Base-by-base conservation (phyloP, 2,329 filamentous ascomycete genomes). In the Diaporthe sp. region DNA sequence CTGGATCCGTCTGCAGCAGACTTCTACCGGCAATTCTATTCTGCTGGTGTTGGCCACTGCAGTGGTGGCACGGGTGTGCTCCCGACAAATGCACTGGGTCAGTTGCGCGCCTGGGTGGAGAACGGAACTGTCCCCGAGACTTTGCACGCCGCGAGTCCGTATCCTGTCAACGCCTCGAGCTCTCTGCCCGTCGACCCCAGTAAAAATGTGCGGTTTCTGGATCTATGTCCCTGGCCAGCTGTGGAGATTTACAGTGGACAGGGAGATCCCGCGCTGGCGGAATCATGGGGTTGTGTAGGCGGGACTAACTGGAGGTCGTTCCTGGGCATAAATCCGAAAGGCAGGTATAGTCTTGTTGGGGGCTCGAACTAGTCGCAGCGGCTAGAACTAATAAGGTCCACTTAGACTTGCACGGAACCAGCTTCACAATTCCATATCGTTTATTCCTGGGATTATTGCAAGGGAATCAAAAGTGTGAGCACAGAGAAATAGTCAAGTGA, bases 151-250 rank as follows among this genome's bases (percentile, higher is more conserved):
- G 51, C 19, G 39, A 59, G 72, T 28, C 10, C 39, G 7, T 59
- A 51, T 22, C 72, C 61, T n/a, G 39, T 42, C 22, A 59, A 74
- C 17, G 39, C 61, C 10, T 58, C 72, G 8, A 58, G 39, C 39
- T 58, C 51, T 3, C 25, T 55, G 37, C 59, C 55, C 28, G 49
- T 68, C 44, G 17, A 49, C 19, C 8, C 37, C 44, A 28, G 31
- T 6, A 39, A 46, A 1, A 25, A 58, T 28, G 61, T 69, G 19
- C n/a, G 46, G 6, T 68, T 58, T n/a, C n/a, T 69, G 51, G 31
- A 74, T 17, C 39, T 59, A 28, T 74, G 72, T 68, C 51, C 51
- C 37, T 74, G 39, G 61, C 61, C 61, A 57, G 51, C 49, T 3
- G 72, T 74, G 13, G 37, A 69, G 17, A 37, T 55, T n/a, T 59